These are phyloP conservation scores for Exutisphaerella laricina DNA, from an alignment of 2,329 filamentous ascomycete species.

Conservation along the genomic window DNA sequence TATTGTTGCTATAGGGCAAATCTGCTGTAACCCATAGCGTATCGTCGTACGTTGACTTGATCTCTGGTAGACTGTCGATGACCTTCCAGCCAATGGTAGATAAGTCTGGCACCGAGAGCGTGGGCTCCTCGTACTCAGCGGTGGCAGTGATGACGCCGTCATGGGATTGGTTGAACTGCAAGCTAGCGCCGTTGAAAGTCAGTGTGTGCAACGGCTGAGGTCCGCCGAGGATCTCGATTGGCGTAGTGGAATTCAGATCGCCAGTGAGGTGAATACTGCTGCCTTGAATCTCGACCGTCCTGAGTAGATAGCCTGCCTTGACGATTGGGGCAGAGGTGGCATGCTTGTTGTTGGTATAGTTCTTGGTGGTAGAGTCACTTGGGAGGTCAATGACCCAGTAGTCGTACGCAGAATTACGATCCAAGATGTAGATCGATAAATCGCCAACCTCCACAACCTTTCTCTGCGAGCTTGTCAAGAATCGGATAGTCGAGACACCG, in stretches of 20 bases:
- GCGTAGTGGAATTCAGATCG: constrained; percentile 65
- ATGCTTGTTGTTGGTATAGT: constrained; percentile 32
- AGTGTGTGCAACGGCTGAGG: constrained; percentile 49
- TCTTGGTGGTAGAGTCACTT: constrained; percentile 30
- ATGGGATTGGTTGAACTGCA: constrained; percentile 27
- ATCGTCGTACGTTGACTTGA: constrained; percentile 61
- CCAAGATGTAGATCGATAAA: constrained; percentile 54
- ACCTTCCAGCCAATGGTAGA: constrained; percentile 60
- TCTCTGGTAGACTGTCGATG: constrained; percentile 66
- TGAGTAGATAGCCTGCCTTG: constrained; percentile 59
- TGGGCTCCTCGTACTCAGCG: constrained; percentile 47
- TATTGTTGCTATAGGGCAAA: constrained; percentile 56
- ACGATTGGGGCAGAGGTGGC: constrained; percentile 48
- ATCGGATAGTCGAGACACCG: constrained; percentile 48
- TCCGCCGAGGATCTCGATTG: constrained; percentile 62
- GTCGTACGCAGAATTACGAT: constrained; percentile 61
- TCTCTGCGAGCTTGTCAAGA: constrained; percentile 50
- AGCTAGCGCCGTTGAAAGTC: constrained; percentile 54
- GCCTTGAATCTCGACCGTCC: constrained; percentile 52
- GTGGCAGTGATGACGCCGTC: constrained; percentile 47
- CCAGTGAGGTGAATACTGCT: constrained; percentile 58
- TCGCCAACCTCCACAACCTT: constrained; percentile 48
- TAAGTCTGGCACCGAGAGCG: constrained; percentile 54
- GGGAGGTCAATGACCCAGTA: constrained; percentile 61
- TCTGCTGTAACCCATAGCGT: constrained; percentile 59